These are phyloP conservation scores for Neurospora sp. DNA, from an alignment of 495 filamentous ascomycete species.

Conservation along the genomic window DNA sequence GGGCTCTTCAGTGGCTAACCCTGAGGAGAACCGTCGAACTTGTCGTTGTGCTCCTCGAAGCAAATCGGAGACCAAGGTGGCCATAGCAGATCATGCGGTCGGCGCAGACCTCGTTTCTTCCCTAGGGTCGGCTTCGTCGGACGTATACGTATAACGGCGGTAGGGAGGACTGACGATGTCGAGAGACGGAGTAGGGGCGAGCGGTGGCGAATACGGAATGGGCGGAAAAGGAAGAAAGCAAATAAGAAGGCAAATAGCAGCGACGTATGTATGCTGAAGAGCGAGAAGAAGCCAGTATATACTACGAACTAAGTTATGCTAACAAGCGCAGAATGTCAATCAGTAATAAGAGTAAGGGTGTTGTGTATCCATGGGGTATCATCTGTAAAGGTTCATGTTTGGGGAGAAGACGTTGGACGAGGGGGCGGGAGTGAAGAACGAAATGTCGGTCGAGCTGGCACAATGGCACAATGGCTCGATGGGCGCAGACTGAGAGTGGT, in stretches of 20 bases:
- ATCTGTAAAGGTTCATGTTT: neutral
- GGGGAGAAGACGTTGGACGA: neutral
- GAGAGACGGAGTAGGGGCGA: neutral
- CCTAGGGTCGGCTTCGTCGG: neutral
- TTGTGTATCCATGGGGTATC: neutral
- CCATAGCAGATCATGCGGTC: conserved; percentile 45
- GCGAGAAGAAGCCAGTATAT: neutral
- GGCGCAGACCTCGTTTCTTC: neutral
- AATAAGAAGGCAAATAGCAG: neutral
- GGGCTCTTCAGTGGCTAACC: conserved; percentile 23
- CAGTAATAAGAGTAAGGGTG: neutral
- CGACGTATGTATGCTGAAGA: neutral
- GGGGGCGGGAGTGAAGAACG: neutral
- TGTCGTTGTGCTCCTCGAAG: conserved; percentile 35
- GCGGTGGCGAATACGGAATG: neutral
- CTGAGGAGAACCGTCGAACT: conserved; percentile 55
- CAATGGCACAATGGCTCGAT: neutral
- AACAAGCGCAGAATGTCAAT: neutral
- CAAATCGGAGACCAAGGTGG: conserved; percentile 60
- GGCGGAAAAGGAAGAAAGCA: neutral
- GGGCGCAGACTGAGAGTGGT: neutral
- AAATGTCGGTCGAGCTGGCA: neutral
- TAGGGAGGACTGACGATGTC: neutral
- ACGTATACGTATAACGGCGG: neutral
- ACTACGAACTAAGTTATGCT: neutral